These are phyloP conservation scores for Yamadazyma dushanensis DNA, from an alignment of 1,139 yeast species.

Conservation along the genomic window DNA sequence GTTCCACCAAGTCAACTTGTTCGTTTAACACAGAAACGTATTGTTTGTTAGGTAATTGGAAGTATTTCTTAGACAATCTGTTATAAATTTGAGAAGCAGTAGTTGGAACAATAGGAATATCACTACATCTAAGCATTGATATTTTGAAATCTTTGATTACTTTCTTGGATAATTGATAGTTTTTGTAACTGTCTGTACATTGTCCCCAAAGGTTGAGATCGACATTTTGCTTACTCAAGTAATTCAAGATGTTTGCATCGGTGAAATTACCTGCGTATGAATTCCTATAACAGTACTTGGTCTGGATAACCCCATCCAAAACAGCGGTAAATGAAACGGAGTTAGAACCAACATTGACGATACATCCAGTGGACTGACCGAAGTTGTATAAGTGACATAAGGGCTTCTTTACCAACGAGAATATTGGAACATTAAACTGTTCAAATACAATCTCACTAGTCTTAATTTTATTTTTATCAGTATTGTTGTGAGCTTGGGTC, in stretches of 20 bases:
- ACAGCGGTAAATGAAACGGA: constrained; percentile 67
- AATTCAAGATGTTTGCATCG: constrained; percentile 52
- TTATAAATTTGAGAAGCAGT: constrained; percentile 12
- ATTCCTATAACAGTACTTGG: constrained; percentile 58
- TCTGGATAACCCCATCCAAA: constrained; percentile 65
- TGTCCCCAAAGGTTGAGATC: constrained; percentile 18
- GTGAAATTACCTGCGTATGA: constrained; percentile 71
- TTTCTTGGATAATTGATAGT: constrained; percentile 41
- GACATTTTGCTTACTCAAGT: constrained; percentile 29
- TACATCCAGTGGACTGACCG: constrained; percentile 67
- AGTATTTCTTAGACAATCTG: constrained; percentile 28
- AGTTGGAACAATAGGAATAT: constrained; percentile 15
- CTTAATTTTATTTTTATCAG: constrained; percentile 49
- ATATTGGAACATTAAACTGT: constrained; percentile 61
- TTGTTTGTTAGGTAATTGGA: constrained; percentile 49
- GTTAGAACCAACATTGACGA: constrained; percentile 67
- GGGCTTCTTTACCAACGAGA: constrained; percentile 69
- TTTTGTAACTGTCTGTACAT: constrained; percentile 47
- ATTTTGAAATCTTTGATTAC: constrained; percentile 51
- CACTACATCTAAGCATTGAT: constrained; percentile 35
- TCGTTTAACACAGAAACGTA: constrained; percentile 42
- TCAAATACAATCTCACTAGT: constrained; percentile 67
- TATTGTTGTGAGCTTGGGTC: constrained; percentile 66
- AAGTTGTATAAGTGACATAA: constrained; percentile 67
- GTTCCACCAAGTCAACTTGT: constrained; percentile 48